These are phyloP conservation scores for Cryptomeria japonica DNA, from an alignment of 75 land plant species.

Conservation along the genomic window DNA sequence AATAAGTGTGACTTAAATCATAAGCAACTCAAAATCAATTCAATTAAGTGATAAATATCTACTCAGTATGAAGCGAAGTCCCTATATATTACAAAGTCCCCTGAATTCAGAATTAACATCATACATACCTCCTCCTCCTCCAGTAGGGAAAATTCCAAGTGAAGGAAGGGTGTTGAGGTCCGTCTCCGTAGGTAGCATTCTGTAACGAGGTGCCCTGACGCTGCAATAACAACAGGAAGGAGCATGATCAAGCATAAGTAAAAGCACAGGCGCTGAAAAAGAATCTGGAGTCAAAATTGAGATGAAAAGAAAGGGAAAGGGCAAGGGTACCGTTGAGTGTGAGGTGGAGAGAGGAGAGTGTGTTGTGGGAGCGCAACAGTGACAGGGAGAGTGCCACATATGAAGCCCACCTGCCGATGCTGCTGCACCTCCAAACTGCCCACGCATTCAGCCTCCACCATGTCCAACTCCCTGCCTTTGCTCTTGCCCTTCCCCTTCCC, in stretches of 20 bases:
- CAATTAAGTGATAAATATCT: neutral
- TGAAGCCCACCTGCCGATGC: constrained; percentile 68
- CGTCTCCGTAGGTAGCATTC: constrained; percentile 91
- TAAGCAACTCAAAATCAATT: neutral
- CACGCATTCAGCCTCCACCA: constrained; percentile 50
- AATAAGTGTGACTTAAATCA: neutral
- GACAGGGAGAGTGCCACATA: constrained; percentile 95
- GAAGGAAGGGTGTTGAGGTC: constrained; percentile 84
- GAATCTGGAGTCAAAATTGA: neutral
- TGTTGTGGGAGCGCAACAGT: constrained; percentile 37
- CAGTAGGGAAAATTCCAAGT: constrained; percentile 29
- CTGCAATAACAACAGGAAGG: constrained; percentile 26
- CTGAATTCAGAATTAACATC: neutral
- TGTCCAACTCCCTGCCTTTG: neutral
- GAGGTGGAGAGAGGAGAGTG: constrained; percentile 4
- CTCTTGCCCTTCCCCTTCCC: neutral
- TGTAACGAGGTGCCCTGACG: constrained; percentile 80
- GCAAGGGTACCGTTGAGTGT: constrained; percentile 10
- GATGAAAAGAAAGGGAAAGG: constrained; percentile 9
- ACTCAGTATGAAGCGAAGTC: neutral
- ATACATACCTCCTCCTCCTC: constrained; percentile 47
- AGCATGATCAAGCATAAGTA: neutral
- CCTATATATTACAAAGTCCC: neutral
- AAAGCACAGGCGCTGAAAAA: neutral
- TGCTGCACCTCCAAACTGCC: constrained; percentile 69